Evolutionary conservation across 176 grass and related monocot genomes (phyloP).

Genomic region (Cenchrus purpureus): DNA sequence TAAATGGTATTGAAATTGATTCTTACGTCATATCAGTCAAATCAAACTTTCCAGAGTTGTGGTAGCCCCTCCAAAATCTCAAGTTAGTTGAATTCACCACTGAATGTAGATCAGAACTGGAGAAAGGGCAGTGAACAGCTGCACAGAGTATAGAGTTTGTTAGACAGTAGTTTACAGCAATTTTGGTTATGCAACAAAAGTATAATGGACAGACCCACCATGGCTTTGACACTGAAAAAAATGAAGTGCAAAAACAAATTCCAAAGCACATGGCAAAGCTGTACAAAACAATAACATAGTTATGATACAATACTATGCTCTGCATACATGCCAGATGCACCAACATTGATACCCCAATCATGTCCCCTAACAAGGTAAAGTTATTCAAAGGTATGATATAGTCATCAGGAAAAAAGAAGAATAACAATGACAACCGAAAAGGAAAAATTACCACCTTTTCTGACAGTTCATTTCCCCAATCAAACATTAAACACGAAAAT

Average conservation of each 20-base stretch:
- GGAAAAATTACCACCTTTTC: background rate
- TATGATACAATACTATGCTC: background rate
- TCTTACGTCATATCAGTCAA: conserved; percentile 99
- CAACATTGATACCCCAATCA: background rate
- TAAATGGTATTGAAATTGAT: background rate
- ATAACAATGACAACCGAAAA: background rate
- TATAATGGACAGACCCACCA: conserved; percentile 11
- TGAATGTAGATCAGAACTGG: conserved; percentile 40
- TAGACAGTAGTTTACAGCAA: conserved; percentile 16
- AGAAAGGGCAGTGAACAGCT: conserved; percentile 54
- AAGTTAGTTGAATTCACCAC: conserved; percentile 42
- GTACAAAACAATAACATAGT: background rate
- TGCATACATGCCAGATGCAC: background rate
- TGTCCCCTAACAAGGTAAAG: background rate
- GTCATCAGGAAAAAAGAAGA: background rate
- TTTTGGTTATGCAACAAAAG: background rate
- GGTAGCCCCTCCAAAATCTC: conserved; percentile 47
- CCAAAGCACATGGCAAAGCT: background rate
- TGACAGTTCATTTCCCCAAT: background rate
- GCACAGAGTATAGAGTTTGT: conserved; percentile 31
- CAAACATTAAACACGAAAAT: background rate
- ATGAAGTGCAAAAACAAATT: background rate
- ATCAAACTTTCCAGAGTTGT: conserved; percentile 73
- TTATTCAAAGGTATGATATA: background rate
- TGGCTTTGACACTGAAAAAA: background rate